Base-by-base conservation (phyloP, 305 asterid species). In the Nicotiana rustica region DNA sequence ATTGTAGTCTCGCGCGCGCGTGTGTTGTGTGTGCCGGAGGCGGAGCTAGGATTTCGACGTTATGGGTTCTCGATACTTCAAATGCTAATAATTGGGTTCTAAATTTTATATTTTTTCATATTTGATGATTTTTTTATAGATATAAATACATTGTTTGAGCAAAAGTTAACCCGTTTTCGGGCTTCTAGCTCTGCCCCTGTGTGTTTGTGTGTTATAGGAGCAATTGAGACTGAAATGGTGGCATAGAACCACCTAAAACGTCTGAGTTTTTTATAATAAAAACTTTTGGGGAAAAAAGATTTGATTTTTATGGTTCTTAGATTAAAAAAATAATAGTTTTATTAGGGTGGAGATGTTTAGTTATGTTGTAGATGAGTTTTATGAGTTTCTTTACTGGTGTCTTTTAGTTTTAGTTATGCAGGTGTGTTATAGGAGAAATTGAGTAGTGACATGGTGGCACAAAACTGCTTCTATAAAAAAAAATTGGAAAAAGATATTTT, bases 391-490 rank as follows among this genome's bases (percentile, higher is more conserved):
- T 59, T 62, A 21, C 1, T 62, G 5, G 35, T 61, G 66, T 18
- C 19, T 36, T 9, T 9, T 68, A 5, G 35, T 52, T 52, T 10
- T 52, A 3, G 17, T 52, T 52, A 52, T 52, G 59, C 1, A 13
- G 35, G 59, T 47, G 62, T 73, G 3, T 44, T 47, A 13, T 21
- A 25, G 17, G 44, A 75, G 29, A 21, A 75, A 36, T 49, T 75
- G 79, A 71, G 12, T 49, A 52, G 10, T 52, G 79, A 52, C 8
- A 15, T 49, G 44, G 65, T 52, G 47, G 44, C 79, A 71, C 21
- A 17, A 18, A 57, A 57, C 61, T 8, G 15, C 18, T 15, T 49
- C 21, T 49, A 73, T 21, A 41, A 6, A 73, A 47, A 25, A 2
- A 21, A 13, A 6, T 59, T 49, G 15, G 1, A 21, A 25, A 49